Evolutionary conservation across 2,329 filamentous ascomycete genomes (phyloP), one percentile per base, ranked within the genome.

Genomic region (Tolypocladium amazonense): DNA sequence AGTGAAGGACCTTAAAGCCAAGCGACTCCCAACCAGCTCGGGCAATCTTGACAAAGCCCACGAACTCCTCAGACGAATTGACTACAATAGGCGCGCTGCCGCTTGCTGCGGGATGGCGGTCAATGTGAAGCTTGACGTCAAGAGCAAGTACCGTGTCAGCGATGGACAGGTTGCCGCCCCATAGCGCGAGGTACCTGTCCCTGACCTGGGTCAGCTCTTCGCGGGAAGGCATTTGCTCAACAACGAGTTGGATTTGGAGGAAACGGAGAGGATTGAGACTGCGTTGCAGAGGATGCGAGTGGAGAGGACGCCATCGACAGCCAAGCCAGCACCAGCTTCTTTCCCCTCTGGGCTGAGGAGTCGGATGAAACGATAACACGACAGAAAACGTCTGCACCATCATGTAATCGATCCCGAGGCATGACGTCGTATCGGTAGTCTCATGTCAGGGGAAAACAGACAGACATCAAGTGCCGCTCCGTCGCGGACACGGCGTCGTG

Each of bases 1-100:
- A 59, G 15, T 57, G 60, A 25, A 61, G 55, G 7, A 56, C 55
- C 38, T 61, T 57, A 55, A 64, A 64, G 37, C 47, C 35, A 30
- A 58, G 59, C 23, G 56, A n/a, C 41, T 45, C n/a, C 41, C 41
- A 45, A n/a, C 41, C 41, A 23, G 41, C 41, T 9, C 41, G 41
- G 2, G 41, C 41, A 45, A 8, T 12, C 20, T 45, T 45, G 41
- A 45, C 1, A 7, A 45, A 45, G 11, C 5, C 20, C 18, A 45
- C 6, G 8, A 45, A 45, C 20, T 45, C 41, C 41, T 45, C 41
- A 3, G 41, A n/a, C n/a, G 41, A n/a, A n/a, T 45, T 45, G 20
- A 23, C 41, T 2, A 45, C 20, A n/a, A 45, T n/a, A n/a, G 41
- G 41, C 20, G 41, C 41, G 41, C 41, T 45, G 20, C 41, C 41